These are phyloP conservation scores for Mycena vulgaris DNA, from an alignment of 768 basidiomycete genomes.

Conservation along the genomic window DNA sequence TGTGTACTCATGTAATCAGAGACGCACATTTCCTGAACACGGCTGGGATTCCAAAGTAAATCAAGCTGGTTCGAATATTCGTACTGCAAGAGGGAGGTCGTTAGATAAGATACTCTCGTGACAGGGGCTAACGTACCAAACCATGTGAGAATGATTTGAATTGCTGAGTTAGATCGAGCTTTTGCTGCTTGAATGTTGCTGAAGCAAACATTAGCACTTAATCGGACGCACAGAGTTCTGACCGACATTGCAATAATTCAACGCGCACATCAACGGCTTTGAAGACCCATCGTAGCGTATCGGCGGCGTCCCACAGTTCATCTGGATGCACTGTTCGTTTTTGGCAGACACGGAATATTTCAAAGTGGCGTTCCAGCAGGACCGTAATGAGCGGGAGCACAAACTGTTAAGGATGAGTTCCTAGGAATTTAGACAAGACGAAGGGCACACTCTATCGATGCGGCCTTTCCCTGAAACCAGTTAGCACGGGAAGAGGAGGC, in stretches of 20 bases:
- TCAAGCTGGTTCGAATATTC: constrained; percentile 28
- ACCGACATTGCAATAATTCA: constrained; percentile 9
- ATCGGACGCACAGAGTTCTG: neutral
- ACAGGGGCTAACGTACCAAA: too few species aligned
- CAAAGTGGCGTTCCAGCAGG: constrained; percentile 27
- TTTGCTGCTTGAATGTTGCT: constrained; percentile 44
- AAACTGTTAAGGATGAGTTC: neutral
- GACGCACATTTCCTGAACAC: constrained; percentile 27
- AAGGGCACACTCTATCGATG: constrained; percentile 29
- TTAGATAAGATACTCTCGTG: neutral
- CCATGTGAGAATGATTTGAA: constrained; percentile 44
- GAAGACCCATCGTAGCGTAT: constrained; percentile 6
- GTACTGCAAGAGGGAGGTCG: constrained; percentile 1
- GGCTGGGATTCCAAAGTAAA: constrained; percentile 11
- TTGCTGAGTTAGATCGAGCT: constrained; percentile 22
- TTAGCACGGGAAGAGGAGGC: neutral
- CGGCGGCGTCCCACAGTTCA: constrained; percentile 19
- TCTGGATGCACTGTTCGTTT: constrained; percentile 10
- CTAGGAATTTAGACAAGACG: neutral
- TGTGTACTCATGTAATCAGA: neutral
- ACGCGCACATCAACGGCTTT: constrained; percentile 3
- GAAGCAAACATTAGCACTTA: neutral
- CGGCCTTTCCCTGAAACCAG: constrained; percentile 7
- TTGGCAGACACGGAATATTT: constrained; percentile 25
- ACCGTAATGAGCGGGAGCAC: constrained; percentile 16